Percentiles rank a stretch among this genome's conserved stretches.
Conservation (phyloP, 83 land plant species). For the Picea mariana region DNA sequence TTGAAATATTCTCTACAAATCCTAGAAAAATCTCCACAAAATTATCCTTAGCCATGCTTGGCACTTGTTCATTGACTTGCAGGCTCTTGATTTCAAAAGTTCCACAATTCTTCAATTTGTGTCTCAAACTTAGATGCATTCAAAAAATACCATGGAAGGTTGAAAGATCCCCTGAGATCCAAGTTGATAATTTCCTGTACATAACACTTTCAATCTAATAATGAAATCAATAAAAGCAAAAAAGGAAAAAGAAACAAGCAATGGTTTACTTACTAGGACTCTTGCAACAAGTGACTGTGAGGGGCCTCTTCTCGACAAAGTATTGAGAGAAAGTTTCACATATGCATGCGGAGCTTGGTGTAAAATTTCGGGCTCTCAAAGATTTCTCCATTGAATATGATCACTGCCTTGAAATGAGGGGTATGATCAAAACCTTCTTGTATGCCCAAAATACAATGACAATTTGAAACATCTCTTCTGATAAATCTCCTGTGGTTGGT, state of each 20-base stretch:
- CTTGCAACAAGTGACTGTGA: slow-evolving; percentile 20
- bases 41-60: too few species aligned
- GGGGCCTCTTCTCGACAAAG: slow-evolving; percentile 24
- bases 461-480: slow-evolving; percentile 26
- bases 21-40: too few species aligned
- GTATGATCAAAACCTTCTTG: slow-evolving; percentile 31
- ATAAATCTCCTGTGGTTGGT: slow-evolving; percentile 26
- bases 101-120: too few species aligned
- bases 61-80: too few species aligned
- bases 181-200: too few species aligned
- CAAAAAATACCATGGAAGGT: too few species aligned
- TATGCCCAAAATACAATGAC: slow-evolving; percentile 15
- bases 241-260: background rate
- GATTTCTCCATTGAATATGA: slow-evolving; percentile 22
- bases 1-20: too few species aligned
- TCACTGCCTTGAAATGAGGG: slow-evolving; percentile 23
- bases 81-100: too few species aligned
- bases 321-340: slow-evolving; percentile 22
- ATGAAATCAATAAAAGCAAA: too few species aligned
- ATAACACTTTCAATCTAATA: too few species aligned
- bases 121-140: too few species aligned
- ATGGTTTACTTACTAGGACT: slow-evolving; percentile 16
- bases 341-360: slow-evolving; percentile 23
- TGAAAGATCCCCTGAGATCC: too few species aligned
- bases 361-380: slow-evolving; percentile 24